These are phyloP conservation scores for Fusarium citri DNA, from an alignment of 2,329 filamentous ascomycete species.

Conservation along the genomic window DNA sequence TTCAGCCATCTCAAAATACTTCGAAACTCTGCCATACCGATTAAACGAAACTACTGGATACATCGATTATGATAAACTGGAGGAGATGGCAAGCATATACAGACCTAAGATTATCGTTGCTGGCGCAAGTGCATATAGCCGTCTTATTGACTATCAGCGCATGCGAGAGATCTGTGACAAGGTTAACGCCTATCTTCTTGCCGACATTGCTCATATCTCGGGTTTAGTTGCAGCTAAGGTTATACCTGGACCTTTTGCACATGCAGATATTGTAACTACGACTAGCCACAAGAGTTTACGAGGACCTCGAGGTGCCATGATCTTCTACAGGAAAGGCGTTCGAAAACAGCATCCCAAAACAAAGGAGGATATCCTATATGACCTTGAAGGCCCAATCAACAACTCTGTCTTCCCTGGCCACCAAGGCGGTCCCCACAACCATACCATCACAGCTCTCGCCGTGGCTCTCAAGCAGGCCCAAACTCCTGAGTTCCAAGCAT, in stretches of 20 bases:
- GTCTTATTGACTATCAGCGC: slow-evolving; percentile 92
- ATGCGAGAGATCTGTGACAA: slow-evolving; percentile 94
- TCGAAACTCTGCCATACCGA: slow-evolving; percentile 96
- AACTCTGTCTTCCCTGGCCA: slow-evolving; percentile 97
- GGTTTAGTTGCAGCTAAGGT: slow-evolving; percentile 93
- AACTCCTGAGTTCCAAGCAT: slow-evolving; percentile 87
- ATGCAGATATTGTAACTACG: slow-evolving; percentile 95
- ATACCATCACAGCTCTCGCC: slow-evolving; percentile 95
- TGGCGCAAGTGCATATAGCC: slow-evolving; percentile 94
- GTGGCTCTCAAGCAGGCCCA: slow-evolving; percentile 96
- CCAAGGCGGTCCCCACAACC: slow-evolving; percentile 98
- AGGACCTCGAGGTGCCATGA: slow-evolving; percentile 95
- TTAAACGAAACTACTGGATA: slow-evolving; percentile 89
- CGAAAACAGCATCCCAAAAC: slow-evolving; percentile 85
- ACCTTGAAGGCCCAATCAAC: slow-evolving; percentile 95
- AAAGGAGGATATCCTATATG: slow-evolving; percentile 86
- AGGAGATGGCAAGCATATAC: slow-evolving; percentile 88
- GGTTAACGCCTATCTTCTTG: slow-evolving; percentile 89
- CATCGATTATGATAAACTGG: slow-evolving; percentile 94
- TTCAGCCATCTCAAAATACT: slow-evolving; percentile 98
- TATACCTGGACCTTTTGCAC: slow-evolving; percentile 87
- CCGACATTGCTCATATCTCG: slow-evolving; percentile 98
- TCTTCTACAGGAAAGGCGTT: slow-evolving; percentile 96
- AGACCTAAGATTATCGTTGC: slow-evolving; percentile 96
- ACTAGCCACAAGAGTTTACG: slow-evolving; percentile 98